A percentile compares a stretch with the other conserved stretches of the same genome.
Evolutionary conservation across 305 asterid genomes (phyloP).

Genomic region (Vinca major): DNA sequence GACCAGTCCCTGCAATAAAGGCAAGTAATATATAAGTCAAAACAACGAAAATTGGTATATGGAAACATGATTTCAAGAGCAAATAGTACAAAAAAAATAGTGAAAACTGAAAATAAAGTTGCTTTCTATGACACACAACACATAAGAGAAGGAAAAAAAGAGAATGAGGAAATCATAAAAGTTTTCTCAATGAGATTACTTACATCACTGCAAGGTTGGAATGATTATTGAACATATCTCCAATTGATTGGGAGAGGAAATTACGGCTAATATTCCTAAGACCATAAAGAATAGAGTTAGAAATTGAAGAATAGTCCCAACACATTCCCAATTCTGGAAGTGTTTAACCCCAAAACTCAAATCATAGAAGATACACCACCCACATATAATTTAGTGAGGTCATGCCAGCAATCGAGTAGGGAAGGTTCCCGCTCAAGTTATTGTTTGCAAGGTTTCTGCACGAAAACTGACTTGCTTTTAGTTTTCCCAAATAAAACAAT

Average conservation of each 20-base stretch:
- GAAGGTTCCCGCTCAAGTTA: conserved; percentile 69
- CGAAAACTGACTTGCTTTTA: conserved; percentile 6
- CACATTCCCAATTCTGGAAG: neutral
- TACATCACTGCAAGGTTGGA: conserved; percentile 57
- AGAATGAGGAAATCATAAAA: neutral
- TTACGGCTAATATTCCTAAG: conserved; percentile 76
- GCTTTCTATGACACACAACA: neutral
- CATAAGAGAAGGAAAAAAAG: neutral
- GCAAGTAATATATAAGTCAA: conserved; percentile 17
- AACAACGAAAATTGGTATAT: neutral
- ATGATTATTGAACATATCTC: conserved; percentile 72
- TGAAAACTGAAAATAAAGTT: neutral
- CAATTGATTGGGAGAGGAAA: conserved; percentile 52
- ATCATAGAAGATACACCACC: conserved; percentile 31
- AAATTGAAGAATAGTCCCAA: conserved; percentile 18
- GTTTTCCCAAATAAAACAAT: conserved; percentile 15
- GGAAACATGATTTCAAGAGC: neutral
- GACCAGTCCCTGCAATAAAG: conserved; percentile 67
- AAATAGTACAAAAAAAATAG: neutral
- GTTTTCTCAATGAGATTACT: conserved; percentile 20
- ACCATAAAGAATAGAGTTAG: conserved; percentile 21
- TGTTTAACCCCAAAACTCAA: conserved; percentile 6
- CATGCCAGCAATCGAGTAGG: conserved; percentile 61
- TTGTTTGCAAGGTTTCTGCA: conserved; percentile 87
- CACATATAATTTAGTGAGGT: conserved; percentile 60